Base-by-base conservation (phyloP, 225 moss, liverwort and hornwort species). In the Polytrichum commune region DNA sequence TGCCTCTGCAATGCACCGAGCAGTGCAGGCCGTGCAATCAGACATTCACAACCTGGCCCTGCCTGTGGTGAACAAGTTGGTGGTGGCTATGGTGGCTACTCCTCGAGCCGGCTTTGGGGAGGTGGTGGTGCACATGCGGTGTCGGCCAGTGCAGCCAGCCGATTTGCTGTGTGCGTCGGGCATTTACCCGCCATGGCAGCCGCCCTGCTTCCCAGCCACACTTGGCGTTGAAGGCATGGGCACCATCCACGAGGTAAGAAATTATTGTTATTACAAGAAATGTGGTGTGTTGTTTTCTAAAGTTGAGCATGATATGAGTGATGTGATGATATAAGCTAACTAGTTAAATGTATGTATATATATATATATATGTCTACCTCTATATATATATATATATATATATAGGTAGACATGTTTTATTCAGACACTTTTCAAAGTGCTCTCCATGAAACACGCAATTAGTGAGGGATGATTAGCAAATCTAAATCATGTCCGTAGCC, bases 221-320 rank as follows among this genome's bases (percentile, higher is more conserved):
- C 64, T 84, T 33, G 77, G 80, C 26, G 27, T 80, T 2, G 80
- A 84, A 77, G 77, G 80, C 80, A 77, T 84, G 80, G 84, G 80
- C 28, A 27, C 73, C 60, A 55, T 84, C 65, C 72, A 74, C 7
- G 75, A 84, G 75, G 84, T 77, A 67, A 35, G 35, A 0, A 9
- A 9, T 35, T 35, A 8, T 32, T 1, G 8, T 32, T 7, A 35
- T 1, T 35, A 8, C 9, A 2, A 6, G 32, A 32, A 7, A 8
- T 35, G 8, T 35, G 22, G 20, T 5, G 20, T 5, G 1, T 29
- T 54, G 23, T 35, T 8, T 24, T 9, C 19, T 53, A 8, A 18
- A 30, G 35, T 35, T 8, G 35, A 35, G 58, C 55, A 19, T n/a
- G 18, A 27, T 54, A 24, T 28, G 24, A 8, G 27, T 55, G 35